phyloP scores from a whole-genome alignment of 1,284 basidiomycete genomes.

The Cryptococcus sp. region DNA sequence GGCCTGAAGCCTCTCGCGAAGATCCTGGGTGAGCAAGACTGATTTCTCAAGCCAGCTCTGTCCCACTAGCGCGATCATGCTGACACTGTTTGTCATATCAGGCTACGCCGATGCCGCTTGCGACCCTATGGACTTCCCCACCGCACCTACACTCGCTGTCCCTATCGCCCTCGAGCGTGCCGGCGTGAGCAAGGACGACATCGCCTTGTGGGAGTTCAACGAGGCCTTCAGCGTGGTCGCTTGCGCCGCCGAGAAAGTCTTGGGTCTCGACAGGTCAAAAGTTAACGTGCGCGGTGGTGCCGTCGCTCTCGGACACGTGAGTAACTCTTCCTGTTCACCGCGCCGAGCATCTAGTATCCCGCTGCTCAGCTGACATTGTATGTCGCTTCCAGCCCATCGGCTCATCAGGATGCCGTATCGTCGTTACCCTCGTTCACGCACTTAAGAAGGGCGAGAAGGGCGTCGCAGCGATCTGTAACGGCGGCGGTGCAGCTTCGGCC shows the following conservation, averaged over 20 bases:
- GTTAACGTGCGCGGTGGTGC: slow-evolving; percentile 94
- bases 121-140: slow-evolving; percentile 95
- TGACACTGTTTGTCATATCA: slow-evolving; percentile 47
- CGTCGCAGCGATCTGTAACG: slow-evolving; percentile 97
- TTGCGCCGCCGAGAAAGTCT: slow-evolving; percentile 84
- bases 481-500: slow-evolving; percentile 89
- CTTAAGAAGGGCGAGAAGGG: slow-evolving; percentile 96
- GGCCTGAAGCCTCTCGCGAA: slow-evolving; percentile 87
- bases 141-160: slow-evolving; percentile 88
- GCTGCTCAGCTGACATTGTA: slow-evolving; percentile 7
- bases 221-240: slow-evolving; percentile 97
- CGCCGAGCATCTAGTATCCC: slow-evolving; percentile 8
- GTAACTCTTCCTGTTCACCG: slow-evolving; percentile 11
- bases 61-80: neutral
- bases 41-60: slow-evolving; percentile 29
- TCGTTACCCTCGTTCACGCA: slow-evolving; percentile 89
- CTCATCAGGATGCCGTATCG: slow-evolving; percentile 91
- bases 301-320: slow-evolving; percentile 83
- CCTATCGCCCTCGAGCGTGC: slow-evolving; percentile 87
- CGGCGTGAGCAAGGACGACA: slow-evolving; percentile 78
- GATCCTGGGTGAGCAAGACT: slow-evolving; percentile 70
- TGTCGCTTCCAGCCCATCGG: slow-evolving; percentile 68
- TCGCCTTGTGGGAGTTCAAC: slow-evolving; percentile 94
- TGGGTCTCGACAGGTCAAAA: slow-evolving; percentile 80
- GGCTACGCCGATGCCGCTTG: slow-evolving; percentile 96